Conservation (phyloP, 2,329 filamentous ascomycete genomes). For the Madurella fahalii region DNA sequence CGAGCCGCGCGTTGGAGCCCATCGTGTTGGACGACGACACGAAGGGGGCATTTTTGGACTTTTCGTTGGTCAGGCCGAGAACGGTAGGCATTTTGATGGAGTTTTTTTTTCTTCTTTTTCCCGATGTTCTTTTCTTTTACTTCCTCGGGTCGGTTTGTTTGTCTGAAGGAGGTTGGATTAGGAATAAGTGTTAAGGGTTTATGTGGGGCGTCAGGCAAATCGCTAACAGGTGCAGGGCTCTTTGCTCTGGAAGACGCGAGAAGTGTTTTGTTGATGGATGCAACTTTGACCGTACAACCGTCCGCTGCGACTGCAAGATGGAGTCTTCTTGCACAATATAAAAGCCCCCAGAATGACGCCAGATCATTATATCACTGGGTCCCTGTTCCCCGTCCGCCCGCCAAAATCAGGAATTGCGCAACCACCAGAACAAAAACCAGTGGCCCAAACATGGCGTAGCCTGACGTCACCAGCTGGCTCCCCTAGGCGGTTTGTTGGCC, state of each 20-base stretch:
- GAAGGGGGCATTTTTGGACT: conserved; percentile 7
- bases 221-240: conserved; percentile 1
- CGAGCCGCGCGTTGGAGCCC: conserved; percentile 30
- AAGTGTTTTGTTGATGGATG: not conserved
- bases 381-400: too few relatives aligned
- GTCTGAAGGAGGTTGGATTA: not conserved
- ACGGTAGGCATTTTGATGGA: conserved; percentile 28
- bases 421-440: not conserved
- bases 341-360: conserved; percentile 1
- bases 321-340: not conserved
- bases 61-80: conserved; percentile 33
- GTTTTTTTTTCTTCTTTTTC: not conserved
- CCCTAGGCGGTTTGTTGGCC: not conserved
- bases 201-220: not conserved
- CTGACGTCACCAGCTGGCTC: conserved; percentile 20
- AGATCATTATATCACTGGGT: not conserved
- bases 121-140: not conserved
- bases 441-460: conserved; percentile 11
- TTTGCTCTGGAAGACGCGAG: not conserved
- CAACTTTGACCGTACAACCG: too few relatives aligned
- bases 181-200: conserved; percentile 5
- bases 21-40: conserved; percentile 23
- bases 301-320: too few relatives aligned
- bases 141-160: not conserved
- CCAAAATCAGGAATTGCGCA: conserved; percentile 4